These are phyloP conservation scores for Neonectria sp. DNA, from an alignment of 2,329 filamentous ascomycete genomes.

Conservation along the genomic window DNA sequence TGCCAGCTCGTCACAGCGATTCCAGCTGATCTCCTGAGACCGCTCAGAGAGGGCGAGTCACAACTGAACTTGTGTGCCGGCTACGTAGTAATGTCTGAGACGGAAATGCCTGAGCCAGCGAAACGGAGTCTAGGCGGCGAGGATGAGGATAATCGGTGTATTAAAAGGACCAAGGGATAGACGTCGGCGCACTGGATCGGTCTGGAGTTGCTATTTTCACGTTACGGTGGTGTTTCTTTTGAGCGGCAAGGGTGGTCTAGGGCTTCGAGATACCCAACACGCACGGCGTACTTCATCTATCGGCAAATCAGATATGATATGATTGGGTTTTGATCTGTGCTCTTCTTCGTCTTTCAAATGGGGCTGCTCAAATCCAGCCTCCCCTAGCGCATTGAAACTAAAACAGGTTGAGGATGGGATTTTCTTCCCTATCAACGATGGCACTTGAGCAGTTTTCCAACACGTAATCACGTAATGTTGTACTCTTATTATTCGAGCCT, in stretches of 20 bases:
- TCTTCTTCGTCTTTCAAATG: slow-evolving; percentile 12
- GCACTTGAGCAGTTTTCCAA: not conserved
- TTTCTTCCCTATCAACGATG: not conserved
- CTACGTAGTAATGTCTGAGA: slow-evolving; percentile 35
- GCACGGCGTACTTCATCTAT: slow-evolving; percentile 40
- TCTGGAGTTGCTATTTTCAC: slow-evolving; percentile 21
- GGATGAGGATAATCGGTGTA: slow-evolving; percentile 28
- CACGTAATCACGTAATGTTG: not conserved
- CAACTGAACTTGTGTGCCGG: slow-evolving; percentile 53
- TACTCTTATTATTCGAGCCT: not conserved
- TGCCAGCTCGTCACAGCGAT: slow-evolving; percentile 56
- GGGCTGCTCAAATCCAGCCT: not conserved
- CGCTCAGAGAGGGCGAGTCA: slow-evolving; percentile 50
- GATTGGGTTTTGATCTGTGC: slow-evolving; percentile 23
- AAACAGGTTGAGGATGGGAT: not conserved
- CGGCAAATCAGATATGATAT: slow-evolving; percentile 30
- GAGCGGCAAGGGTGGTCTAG: slow-evolving; percentile 29
- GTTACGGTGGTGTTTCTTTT: slow-evolving; percentile 19
- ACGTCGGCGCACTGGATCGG: slow-evolving; percentile 16
- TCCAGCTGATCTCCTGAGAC: slow-evolving; percentile 52
- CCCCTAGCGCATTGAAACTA: not conserved
- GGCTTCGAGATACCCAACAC: slow-evolving; percentile 46
- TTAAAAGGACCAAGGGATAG: slow-evolving; percentile 41
- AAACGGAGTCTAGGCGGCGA: slow-evolving; percentile 37
- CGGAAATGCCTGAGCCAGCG: slow-evolving; percentile 23